Base-by-base conservation (phyloP, 192 early-diverging fungal species). In the Umbelopsis sp. region DNA sequence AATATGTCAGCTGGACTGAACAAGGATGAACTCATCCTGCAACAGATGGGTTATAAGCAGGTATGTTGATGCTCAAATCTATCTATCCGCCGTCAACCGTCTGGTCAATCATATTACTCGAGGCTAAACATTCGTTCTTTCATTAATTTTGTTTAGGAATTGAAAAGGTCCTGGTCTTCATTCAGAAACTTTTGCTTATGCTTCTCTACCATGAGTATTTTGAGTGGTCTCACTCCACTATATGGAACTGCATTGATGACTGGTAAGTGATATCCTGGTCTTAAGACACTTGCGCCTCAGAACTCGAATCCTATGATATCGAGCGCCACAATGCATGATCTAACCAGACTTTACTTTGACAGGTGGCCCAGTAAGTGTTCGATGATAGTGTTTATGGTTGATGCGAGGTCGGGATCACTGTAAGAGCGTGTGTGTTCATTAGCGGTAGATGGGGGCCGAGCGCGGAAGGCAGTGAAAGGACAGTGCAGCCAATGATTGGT, bases 1-100 rank as follows among this genome's bases (percentile, higher is more conserved):
- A 61, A 16, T 30, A 61, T 61, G 55, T 53, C 51, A 53, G 55
- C 27, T 61, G 55, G 27, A 61, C 25, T 61, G 55, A 61, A 13
- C 13, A 61, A 74, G 51, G 79, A 80, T 70, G 70, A 64, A 37
- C 75, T 72, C 35, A 55, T 80, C 47, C 74, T 80, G 18, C 72
- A 74, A 23, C 75, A 74, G 53, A 69, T 80, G n/a, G 79, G 79
- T 30, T 80, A 80, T 72, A 80, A 80, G 70, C 79, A 80, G 79
- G 79, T 70, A 74, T 23, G 41, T 8, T 30, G 46, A 35, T 20
- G 4, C 6, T 13, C 20, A 51, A 22, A 30, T 30, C 27, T 30
- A 30, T 30, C 27, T 2, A 3, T 30, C 41, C 64, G 4, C 44
- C 41, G 64, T 10, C 2, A 45, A 4, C 44, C 13, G 33, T 1